These are phyloP conservation scores for Amanita rubescens DNA, from an alignment of 768 basidiomycete genomes.

Conservation along the genomic window DNA sequence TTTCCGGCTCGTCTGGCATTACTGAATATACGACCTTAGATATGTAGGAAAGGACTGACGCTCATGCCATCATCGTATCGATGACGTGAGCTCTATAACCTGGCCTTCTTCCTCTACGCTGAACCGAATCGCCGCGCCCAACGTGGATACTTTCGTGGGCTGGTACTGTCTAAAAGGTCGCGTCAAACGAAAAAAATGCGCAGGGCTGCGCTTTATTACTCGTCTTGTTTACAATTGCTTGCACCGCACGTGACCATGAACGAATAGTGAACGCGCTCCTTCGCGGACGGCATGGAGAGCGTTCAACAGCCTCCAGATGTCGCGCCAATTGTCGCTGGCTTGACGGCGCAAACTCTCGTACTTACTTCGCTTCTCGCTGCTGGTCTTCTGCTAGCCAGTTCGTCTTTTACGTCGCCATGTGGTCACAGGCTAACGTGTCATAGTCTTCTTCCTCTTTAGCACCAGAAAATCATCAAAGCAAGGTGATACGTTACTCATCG, in stretches of 20 bases:
- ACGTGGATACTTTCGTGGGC: slow-evolving; percentile 32
- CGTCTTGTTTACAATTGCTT: not conserved
- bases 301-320: slow-evolving; percentile 24
- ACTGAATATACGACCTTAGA: too few species aligned
- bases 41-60: slow-evolving; percentile 67
- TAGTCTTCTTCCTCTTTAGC: slow-evolving; percentile 39
- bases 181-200: slow-evolving; percentile 24
- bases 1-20: not conserved
- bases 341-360: slow-evolving; percentile 32
- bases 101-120: slow-evolving; percentile 53
- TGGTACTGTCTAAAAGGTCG: slow-evolving; percentile 73
- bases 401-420: not conserved
- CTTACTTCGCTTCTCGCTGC: slow-evolving; percentile 38
- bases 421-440: not conserved
- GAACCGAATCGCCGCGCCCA: slow-evolving; percentile 61
- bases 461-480: slow-evolving; percentile 36
- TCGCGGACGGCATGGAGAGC: not conserved
- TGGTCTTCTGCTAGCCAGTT: slow-evolving; percentile 26
- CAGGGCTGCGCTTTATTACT: not conserved
- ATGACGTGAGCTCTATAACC: slow-evolving; percentile 51
- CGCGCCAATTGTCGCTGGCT: slow-evolving; percentile 23
- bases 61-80: slow-evolving; percentile 40
- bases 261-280: not conserved
- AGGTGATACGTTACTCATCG: slow-evolving; percentile 63
- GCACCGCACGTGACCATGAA: not conserved